Conservation (phyloP, 2,329 filamentous ascomycete species). For the Claviceps digitariae region DNA sequence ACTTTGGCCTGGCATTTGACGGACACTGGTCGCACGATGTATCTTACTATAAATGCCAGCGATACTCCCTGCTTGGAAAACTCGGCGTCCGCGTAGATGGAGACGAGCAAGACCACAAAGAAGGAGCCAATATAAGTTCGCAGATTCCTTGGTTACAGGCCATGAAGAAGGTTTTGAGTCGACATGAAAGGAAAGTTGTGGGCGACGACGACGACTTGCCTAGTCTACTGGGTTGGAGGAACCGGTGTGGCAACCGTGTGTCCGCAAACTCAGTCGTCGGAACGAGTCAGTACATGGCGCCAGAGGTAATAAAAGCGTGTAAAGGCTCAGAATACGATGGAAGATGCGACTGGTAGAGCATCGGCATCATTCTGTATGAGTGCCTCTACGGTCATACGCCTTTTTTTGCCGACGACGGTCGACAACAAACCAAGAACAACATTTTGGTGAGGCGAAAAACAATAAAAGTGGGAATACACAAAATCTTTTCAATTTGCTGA, state of each 20-base stretch:
- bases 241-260: constrained; percentile 52
- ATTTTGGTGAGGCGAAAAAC: constrained; percentile 70
- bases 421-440: constrained; percentile 72
- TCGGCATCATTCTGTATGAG: constrained; percentile 89
- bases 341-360: constrained; percentile 93
- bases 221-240: constrained; percentile 53
- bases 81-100: constrained; percentile 62
- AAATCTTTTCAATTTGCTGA: too few species aligned
- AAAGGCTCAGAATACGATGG: constrained; percentile 55
- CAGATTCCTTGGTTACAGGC: constrained; percentile 20
- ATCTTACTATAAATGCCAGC: constrained; percentile 70
- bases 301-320: constrained; percentile 62
- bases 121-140: constrained; percentile 25
- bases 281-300: constrained; percentile 97
- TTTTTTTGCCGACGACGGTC: constrained; percentile 65
- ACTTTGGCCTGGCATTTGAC: constrained; percentile 91
- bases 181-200: constrained; percentile 19
- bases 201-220: constrained; percentile 16
- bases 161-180: constrained; percentile 17
- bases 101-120: constrained; percentile 55
- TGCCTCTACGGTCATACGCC: constrained; percentile 87
- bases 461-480: too few species aligned
- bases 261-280: constrained; percentile 80
- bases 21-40: constrained; percentile 91
- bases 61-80: constrained; percentile 65